A percentile compares a stretch with the other conserved stretches of the same genome.
Evolutionary conservation across 192 early-diverging fungal species (phyloP).

Genomic region (Mortierella antarctica): DNA sequence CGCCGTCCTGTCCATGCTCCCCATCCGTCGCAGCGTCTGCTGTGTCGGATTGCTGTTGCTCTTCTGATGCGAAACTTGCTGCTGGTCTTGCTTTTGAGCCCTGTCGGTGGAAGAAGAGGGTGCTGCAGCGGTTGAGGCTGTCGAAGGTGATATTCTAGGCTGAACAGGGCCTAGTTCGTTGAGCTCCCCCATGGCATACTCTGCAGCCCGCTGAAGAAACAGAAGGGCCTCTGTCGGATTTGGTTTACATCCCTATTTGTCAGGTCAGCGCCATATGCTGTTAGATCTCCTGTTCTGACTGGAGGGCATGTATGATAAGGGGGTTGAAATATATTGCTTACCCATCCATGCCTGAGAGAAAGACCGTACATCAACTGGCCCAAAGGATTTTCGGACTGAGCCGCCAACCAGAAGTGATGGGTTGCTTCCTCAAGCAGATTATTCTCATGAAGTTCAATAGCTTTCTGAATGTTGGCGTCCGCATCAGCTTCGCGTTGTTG

Average conservation of each 20-base stretch:
- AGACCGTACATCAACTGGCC: conserved; percentile 85
- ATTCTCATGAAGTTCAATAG: conserved; percentile 77
- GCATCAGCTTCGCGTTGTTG: conserved; percentile 54
- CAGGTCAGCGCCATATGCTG: too few species aligned
- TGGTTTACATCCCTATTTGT: conserved; percentile 66
- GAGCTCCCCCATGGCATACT: conserved; percentile 69
- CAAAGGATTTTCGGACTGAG: conserved; percentile 72
- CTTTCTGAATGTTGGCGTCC: conserved; percentile 73
- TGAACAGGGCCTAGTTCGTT: conserved; percentile 60
- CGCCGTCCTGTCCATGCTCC: conserved; percentile 34
- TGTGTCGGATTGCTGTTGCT: background rate
- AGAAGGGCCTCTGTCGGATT: conserved; percentile 77
- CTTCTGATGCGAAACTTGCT: background rate
- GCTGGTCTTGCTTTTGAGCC: background rate
- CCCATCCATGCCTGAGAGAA: conserved; percentile 86
- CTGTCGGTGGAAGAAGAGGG: background rate
- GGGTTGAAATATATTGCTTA: conserved; percentile 33
- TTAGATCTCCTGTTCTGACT: too few species aligned
- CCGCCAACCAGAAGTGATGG: conserved; percentile 74
- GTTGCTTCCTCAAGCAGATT: conserved; percentile 83
- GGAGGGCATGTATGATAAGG: background rate
- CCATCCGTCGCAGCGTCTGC: conserved; percentile 51
- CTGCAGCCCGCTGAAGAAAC: conserved; percentile 79
- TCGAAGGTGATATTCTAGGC: background rate
- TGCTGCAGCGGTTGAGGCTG: background rate